Percentiles rank a stretch among this genome's conserved stretches.
Evolutionary conservation across 306 rosid genomes (phyloP).

Genomic region (Trichosanthes cucumerina): DNA sequence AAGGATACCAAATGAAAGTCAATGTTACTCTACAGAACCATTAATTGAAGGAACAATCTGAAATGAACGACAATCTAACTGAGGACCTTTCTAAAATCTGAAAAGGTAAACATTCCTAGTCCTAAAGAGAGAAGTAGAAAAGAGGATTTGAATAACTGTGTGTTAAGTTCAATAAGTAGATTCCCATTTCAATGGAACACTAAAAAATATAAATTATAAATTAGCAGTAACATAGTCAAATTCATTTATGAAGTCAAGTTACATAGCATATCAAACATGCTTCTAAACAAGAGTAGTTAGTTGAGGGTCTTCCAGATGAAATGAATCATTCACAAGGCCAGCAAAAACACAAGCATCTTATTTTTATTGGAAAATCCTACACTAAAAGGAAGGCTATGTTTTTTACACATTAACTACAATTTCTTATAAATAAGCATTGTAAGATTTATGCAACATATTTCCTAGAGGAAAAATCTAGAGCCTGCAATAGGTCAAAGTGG

Average conservation of each 20-base stretch:
- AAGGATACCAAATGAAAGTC: not conserved
- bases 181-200: not conserved
- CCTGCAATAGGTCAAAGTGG: not conserved
- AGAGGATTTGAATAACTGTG: not conserved
- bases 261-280: not conserved
- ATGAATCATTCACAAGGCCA: not conserved
- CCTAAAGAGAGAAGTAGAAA: not conserved
- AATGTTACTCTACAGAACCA: not conserved
- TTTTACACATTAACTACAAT: not conserved
- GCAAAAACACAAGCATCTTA: not conserved
- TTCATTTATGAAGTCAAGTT: not conserved
- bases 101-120: not conserved
- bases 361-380: not conserved
- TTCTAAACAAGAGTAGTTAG: not conserved
- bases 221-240: not conserved
- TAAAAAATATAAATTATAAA: not conserved
- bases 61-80: not conserved
- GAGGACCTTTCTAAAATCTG: not conserved
- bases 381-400: not conserved
- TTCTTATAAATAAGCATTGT: not conserved
- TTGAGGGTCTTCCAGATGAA: not conserved
- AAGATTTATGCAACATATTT: not conserved
- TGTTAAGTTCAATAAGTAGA: not conserved
- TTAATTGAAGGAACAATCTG: not conserved
- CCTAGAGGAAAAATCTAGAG: not conserved